These are phyloP conservation scores for Lineolata rhizophorae DNA, from an alignment of 495 filamentous ascomycete genomes.

Conservation along the genomic window DNA sequence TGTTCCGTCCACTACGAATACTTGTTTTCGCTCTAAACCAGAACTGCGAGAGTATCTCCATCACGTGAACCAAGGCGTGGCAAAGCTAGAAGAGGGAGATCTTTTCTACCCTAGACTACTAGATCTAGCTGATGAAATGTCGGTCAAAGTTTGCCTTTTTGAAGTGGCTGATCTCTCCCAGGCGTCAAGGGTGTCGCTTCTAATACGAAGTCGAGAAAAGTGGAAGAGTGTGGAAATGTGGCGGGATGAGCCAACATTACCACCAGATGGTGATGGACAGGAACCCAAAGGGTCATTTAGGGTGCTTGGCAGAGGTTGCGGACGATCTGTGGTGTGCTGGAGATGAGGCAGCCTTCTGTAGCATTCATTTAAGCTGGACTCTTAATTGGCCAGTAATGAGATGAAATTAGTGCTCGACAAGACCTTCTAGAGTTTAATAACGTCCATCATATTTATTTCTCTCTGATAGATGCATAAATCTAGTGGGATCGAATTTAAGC, in stretches of 20 bases:
- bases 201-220: constrained; percentile 5
- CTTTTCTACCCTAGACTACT: constrained; percentile 35
- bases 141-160: constrained; percentile 25
- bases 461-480: no score
- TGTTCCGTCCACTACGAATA: constrained; percentile 28
- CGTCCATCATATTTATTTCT: no score
- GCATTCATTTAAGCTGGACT: no score
- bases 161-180: constrained; percentile 35
- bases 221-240: constrained; percentile 28
- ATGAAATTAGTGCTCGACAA: no score
- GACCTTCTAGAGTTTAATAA: no score
- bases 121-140: constrained; percentile 14
- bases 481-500: no score
- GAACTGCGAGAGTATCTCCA: not conserved
- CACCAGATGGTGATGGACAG: not conserved
- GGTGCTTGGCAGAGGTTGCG: constrained; percentile 9
- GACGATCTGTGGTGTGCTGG: constrained; percentile 10
- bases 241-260: constrained; percentile 24
- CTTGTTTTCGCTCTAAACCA: not conserved
- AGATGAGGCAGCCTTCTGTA: no score
- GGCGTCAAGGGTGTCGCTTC: constrained; percentile 12
- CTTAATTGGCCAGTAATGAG: no score
- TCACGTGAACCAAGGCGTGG: no score
- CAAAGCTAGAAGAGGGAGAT: constrained; percentile 23
- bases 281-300: not conserved